These are phyloP conservation scores for Xerocomellus intermedius DNA, from an alignment of 768 basidiomycete genomes.

Conservation along the genomic window DNA sequence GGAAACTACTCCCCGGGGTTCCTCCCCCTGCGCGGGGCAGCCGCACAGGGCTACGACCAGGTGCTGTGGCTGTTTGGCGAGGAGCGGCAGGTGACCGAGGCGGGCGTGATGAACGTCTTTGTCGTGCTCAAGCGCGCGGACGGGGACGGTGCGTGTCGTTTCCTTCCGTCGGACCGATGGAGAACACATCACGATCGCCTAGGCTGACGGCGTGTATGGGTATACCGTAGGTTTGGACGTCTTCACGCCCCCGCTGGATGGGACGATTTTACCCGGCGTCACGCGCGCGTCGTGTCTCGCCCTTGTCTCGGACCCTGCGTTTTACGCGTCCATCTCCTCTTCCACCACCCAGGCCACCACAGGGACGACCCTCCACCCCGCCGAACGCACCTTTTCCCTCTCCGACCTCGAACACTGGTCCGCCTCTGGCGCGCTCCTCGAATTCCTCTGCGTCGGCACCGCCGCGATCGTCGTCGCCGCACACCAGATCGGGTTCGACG, in stretches of 20 bases:
- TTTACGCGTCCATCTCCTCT: conserved; percentile 22
- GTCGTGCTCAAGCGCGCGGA: conserved; percentile 58
- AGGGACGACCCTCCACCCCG: conserved; percentile 37
- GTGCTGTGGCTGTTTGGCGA: conserved; percentile 77
- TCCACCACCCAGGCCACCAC: neutral
- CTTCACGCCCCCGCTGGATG: conserved; percentile 85
- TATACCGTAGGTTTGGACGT: conserved; percentile 55
- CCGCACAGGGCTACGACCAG: conserved; percentile 69
- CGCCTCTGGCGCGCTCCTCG: conserved; percentile 63
- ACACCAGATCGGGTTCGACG: conserved; percentile 70
- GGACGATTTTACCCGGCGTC: conserved; percentile 90
- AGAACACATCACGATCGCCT: no score
- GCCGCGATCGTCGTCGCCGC: conserved; percentile 76
- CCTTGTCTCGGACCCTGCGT: conserved; percentile 64
- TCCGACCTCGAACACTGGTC: conserved; percentile 54
- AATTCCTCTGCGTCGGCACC: conserved; percentile 84
- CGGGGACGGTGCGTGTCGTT: conserved; percentile 39
- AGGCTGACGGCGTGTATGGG: neutral
- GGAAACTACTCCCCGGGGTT: conserved; percentile 64
- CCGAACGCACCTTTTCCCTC: conserved; percentile 64
- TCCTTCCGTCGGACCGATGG: no score
- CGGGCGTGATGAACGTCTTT: conserved; percentile 82
- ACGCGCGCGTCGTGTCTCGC: conserved; percentile 83
- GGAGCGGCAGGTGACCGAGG: conserved; percentile 53
- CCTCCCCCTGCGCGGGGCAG: conserved; percentile 63